Conservation (phyloP, 192 early-diverging fungal genomes). For the Coemansia sp. region DNA sequence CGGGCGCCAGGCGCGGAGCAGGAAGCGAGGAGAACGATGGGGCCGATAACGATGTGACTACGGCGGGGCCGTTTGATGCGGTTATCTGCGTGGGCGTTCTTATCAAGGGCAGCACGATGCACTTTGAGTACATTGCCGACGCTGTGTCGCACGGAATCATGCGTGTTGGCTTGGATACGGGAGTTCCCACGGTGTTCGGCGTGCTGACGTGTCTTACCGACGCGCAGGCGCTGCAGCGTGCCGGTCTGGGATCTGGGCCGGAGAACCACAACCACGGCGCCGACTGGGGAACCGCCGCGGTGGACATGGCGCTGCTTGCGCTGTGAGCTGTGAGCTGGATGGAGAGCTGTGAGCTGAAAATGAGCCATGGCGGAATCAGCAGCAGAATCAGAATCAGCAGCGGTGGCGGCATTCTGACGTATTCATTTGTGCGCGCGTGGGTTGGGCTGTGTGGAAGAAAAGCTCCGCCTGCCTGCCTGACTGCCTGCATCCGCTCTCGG, state of each 20-base stretch:
- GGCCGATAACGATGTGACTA: not conserved
- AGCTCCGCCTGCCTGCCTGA: too few relatives aligned
- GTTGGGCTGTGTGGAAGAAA: too few relatives aligned
- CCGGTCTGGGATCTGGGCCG: constrained; percentile 63
- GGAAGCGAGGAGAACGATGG: not conserved
- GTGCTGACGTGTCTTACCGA: constrained; percentile 94
- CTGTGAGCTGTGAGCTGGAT: constrained; percentile 23
- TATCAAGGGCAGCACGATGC: constrained; percentile 98
- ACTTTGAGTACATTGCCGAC: constrained; percentile 99
- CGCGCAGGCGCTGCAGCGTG: constrained; percentile 85
- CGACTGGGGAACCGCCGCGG: constrained; percentile 93
- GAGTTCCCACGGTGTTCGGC: constrained; percentile 91
- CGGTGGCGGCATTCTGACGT: not conserved
- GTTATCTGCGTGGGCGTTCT: constrained; percentile 94
- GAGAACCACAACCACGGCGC: constrained; percentile 92
- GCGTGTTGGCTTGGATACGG: constrained; percentile 89
- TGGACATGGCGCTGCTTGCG: constrained; percentile 88
- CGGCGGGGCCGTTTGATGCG: constrained; percentile 74
- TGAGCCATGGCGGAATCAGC: too few relatives aligned
- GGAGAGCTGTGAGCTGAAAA: not conserved
- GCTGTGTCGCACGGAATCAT: constrained; percentile 90
- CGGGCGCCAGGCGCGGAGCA: not conserved
- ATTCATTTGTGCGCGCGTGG: not conserved
- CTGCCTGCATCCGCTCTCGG: too few relatives aligned
- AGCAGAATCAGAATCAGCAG: not conserved